Conservation (phyloP, 371 early-diverging fungal genomes). For the Quaeritorhiza haematococci region DNA sequence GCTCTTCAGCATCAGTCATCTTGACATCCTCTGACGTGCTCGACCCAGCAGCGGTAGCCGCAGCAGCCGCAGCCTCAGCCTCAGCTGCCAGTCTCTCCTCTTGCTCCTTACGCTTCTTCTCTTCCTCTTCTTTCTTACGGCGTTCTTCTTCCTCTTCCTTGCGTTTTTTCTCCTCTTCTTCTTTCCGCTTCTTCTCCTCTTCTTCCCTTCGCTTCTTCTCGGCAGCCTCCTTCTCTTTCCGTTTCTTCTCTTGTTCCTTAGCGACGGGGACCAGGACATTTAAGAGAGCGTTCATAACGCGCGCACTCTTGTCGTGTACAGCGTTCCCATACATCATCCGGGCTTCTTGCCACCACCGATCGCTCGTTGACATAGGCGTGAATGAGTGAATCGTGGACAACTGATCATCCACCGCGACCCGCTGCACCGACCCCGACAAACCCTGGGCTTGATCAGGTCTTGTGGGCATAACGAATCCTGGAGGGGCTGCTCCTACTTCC, state of each 20-base stretch:
- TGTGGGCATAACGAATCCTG: background rate
- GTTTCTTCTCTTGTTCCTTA: conserved; percentile 47
- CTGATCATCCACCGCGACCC: background rate
- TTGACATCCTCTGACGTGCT: no score
- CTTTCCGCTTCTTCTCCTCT: conserved; percentile 31
- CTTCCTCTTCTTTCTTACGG: conserved; percentile 11
- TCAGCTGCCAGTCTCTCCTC: conserved; percentile 23
- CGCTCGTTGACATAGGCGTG: conserved; percentile 47
- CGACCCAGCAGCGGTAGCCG: conserved; percentile 18
- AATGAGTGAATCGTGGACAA: background rate
- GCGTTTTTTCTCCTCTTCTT: conserved; percentile 19
- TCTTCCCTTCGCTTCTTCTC: conserved; percentile 20
- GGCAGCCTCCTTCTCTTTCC: conserved; percentile 50
- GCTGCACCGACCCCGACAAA: background rate
- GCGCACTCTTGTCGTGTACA: conserved; percentile 53
- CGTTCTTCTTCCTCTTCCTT: conserved; percentile 17
- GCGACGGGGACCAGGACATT: conserved; percentile 70
- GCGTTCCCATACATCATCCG: conserved; percentile 70
- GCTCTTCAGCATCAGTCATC: background rate
- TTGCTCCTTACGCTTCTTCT: conserved; percentile 25
- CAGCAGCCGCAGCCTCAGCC: conserved; percentile 37
- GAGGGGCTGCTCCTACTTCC: conserved; percentile 1
- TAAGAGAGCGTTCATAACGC: conserved; percentile 59
- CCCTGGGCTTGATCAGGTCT: conserved; percentile 1
- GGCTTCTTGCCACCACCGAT: conserved; percentile 87